Evolutionary conservation across 1,139 yeast genomes (phyloP), one percentile per base, ranked within the genome.

Genomic region (Saccharomycopsis phalli): DNA sequence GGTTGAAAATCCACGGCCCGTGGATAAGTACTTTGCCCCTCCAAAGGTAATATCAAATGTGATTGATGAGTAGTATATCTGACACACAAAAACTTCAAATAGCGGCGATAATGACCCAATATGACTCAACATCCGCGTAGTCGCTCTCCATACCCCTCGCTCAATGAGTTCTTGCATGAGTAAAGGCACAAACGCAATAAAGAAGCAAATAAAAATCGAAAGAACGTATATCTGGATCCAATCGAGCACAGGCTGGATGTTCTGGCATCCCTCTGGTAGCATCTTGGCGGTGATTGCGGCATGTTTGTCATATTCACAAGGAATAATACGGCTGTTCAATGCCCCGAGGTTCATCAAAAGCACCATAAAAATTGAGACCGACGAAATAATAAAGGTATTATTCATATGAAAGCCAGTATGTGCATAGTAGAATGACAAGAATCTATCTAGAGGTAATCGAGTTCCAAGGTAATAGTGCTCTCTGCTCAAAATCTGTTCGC

Each of bases 351-450:
- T 78, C 39, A 80, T 75, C 56, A 76, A 62, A 16, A 78, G 79
- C 58, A 76, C 64, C 65, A 77, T 71, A 56, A 77, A 78, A 51
- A 71, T 63, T 58, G 76, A 81, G 52, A 78, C 69, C 21, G 84
- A 78, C 46, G 76, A 61, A 55, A 76, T 81, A 65, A 78, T 78
- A 53, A 77, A 75, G 57, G 76, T 64, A 58, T 78, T 78, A 57
- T 78, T 78, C 55, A 78, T 71, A 57, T 78, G 84, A 73, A 78
- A 78, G 58, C 86, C 86, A 41, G 81, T 80, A 57, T 78, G 86
- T 48, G 83, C 86, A 59, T 76, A 78, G 62, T 74, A 78, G 65
- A 78, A 78, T n/a, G 84, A 75, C 52, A 78, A 68, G 66, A 78
- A 76, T 61, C 83, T 69, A 57, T 78, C 84, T 56, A 77, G 65